Conservation (phyloP, 805 yeast genomes). For the Kazachstania martiniae region DNA sequence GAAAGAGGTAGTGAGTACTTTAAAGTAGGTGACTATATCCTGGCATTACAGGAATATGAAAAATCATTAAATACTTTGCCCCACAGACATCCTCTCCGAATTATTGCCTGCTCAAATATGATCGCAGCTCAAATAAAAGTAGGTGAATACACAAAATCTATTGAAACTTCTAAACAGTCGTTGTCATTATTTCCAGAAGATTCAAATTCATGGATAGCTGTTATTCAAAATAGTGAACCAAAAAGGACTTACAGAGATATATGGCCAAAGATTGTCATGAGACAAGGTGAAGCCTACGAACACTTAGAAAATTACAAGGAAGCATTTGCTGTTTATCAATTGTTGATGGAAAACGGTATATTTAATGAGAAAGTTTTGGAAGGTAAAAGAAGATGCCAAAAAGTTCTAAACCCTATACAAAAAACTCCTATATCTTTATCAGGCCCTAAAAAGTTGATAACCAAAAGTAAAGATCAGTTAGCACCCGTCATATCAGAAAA, state of each 20-base stretch:
- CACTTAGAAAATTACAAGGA: conserved; percentile 58
- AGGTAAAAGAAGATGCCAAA: conserved; percentile 70
- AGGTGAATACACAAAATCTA: conserved; percentile 46
- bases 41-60: conserved; percentile 52
- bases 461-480: background rate
- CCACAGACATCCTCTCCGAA: conserved; percentile 46
- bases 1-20: conserved; percentile 52
- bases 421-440: conserved; percentile 6
- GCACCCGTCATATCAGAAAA: background rate
- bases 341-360: conserved; percentile 57
- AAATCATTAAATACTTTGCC: conserved; percentile 52
- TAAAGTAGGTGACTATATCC: conserved; percentile 71
- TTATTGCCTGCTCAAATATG: conserved; percentile 66
- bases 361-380: conserved; percentile 57
- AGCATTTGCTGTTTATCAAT: conserved; percentile 51
- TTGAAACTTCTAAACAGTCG: conserved; percentile 25
- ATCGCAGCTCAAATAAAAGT: conserved; percentile 54
- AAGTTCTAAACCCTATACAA: conserved; percentile 43
- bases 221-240: conserved; percentile 29
- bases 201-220: conserved; percentile 33
- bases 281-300: conserved; percentile 80
- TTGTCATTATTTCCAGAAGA: conserved; percentile 23
- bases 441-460: background rate
- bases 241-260: conserved; percentile 38
- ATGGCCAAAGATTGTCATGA: conserved; percentile 58